Conservation (phyloP, 2,329 filamentous ascomycete species). For the Fusarium anthophilum region DNA sequence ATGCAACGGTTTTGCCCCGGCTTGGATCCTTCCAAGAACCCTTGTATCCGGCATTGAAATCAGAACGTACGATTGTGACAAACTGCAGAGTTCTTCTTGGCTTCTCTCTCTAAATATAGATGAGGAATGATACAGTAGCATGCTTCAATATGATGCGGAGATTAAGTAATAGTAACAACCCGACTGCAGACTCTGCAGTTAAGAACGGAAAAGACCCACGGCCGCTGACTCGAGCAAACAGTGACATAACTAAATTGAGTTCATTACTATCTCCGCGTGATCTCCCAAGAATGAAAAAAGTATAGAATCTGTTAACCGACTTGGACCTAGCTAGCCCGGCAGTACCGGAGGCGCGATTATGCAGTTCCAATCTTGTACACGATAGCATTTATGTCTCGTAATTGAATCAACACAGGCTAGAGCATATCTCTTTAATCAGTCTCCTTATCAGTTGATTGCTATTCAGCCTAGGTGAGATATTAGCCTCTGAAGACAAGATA, state of each 20-base stretch:
- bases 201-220: rapidly evolving
- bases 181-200: no score
- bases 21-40: background rate
- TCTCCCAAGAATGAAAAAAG: background rate
- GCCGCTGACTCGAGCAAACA: background rate
- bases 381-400: background rate
- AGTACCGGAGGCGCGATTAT: background rate
- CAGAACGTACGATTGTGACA: background rate
- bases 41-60: rapidly evolving
- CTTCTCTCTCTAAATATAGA: background rate
- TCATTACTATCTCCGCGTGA: background rate
- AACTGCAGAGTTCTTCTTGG: background rate
- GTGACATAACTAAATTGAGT: background rate
- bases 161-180: background rate
- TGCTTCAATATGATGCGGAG: background rate
- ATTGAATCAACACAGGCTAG: background rate
- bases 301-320: background rate
- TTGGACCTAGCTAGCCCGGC: background rate
- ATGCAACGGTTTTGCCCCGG: no score
- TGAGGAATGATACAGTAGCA: background rate
- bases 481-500: background rate
- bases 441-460: background rate
- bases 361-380: background rate
- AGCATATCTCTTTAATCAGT: background rate
- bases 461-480: no score